Conservation (phyloP, 1,284 basidiomycete genomes). For the Limonomyces culmigenus region DNA sequence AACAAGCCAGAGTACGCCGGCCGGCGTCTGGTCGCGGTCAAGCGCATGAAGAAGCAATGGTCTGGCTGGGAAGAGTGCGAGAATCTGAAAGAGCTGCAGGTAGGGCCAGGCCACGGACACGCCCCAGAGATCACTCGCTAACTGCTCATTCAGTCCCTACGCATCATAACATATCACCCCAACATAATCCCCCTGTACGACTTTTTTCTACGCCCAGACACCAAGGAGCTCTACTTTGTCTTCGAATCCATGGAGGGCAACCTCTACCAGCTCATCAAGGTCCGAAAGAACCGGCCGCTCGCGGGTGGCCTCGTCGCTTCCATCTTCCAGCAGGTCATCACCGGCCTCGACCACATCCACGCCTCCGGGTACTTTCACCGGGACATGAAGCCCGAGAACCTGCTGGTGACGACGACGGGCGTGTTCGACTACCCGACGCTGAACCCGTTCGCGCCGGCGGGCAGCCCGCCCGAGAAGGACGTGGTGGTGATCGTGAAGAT, state of each 20-base stretch:
- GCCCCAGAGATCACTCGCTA: not conserved
- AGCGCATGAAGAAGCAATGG: slow-evolving; percentile 97
- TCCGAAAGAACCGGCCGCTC: slow-evolving; percentile 84
- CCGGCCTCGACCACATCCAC: slow-evolving; percentile 90
- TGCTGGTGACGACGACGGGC: slow-evolving; percentile 99
- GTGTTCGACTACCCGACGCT: slow-evolving; percentile 85
- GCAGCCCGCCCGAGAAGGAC: slow-evolving; percentile 68
- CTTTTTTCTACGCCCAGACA: slow-evolving; percentile 86
- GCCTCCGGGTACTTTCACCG: slow-evolving; percentile 91
- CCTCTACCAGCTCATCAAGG: slow-evolving; percentile 97
- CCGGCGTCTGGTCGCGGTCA: slow-evolving; percentile 92
- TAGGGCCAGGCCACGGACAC: slow-evolving; percentile 21
- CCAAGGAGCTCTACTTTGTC: slow-evolving; percentile 96
- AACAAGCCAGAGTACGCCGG: slow-evolving; percentile 89
- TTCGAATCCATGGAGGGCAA: slow-evolving; percentile 99
- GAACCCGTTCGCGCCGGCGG: slow-evolving; percentile 37
- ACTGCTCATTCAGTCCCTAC: slow-evolving; percentile 55
- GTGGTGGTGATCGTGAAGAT: slow-evolving; percentile 96
- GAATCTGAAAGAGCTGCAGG: slow-evolving; percentile 91
- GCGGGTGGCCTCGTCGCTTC: slow-evolving; percentile 91
- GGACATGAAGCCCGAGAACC: slow-evolving; percentile 99
- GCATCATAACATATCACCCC: slow-evolving; percentile 85
- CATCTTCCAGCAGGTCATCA: slow-evolving; percentile 86
- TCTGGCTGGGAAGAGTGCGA: slow-evolving; percentile 96
- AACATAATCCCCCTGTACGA: slow-evolving; percentile 99